Evolutionary conservation across 345 rosid genomes (phyloP).

Genomic region (Brassica carinata): DNA sequence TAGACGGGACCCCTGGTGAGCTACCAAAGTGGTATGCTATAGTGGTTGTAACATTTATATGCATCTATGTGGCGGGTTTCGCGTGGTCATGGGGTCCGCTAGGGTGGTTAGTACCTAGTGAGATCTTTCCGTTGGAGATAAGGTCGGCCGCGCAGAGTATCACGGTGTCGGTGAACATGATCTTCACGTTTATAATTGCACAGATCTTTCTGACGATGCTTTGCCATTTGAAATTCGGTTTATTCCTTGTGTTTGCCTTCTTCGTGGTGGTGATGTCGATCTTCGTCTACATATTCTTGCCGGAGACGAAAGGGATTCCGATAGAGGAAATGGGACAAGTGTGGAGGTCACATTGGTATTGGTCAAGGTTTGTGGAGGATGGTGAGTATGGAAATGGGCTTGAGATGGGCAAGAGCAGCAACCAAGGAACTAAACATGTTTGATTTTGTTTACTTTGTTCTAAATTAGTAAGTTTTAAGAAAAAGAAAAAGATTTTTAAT

Average conservation of each 20-base stretch:
- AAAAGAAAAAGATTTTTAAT: background rate
- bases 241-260: slow-evolving; percentile 41
- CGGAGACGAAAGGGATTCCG: slow-evolving; percentile 45
- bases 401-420: slow-evolving; percentile 36
- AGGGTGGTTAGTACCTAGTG: slow-evolving; percentile 50
- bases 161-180: slow-evolving; percentile 46
- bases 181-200: slow-evolving; percentile 44
- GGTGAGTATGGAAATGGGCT: slow-evolving; percentile 38
- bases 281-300: slow-evolving; percentile 39
- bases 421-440: slow-evolving; percentile 40
- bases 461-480: background rate
- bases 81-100: slow-evolving; percentile 49
- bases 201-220: slow-evolving; percentile 44
- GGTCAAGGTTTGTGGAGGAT: slow-evolving; percentile 45
- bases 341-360: slow-evolving; percentile 49
- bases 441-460: slow-evolving; percentile 1
- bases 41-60: slow-evolving; percentile 41
- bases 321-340: slow-evolving; percentile 47
- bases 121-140: slow-evolving; percentile 45
- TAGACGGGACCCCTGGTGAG: slow-evolving; percentile 40
- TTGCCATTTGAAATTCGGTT: slow-evolving; percentile 42
- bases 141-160: slow-evolving; percentile 46
- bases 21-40: slow-evolving; percentile 44
- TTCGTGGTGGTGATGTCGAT: slow-evolving; percentile 45
- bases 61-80: slow-evolving; percentile 47